Evolutionary conservation across 768 basidiomycete species (phyloP), one percentile per base, ranked within the genome.

Genomic region (Agaricus subrufescens): DNA sequence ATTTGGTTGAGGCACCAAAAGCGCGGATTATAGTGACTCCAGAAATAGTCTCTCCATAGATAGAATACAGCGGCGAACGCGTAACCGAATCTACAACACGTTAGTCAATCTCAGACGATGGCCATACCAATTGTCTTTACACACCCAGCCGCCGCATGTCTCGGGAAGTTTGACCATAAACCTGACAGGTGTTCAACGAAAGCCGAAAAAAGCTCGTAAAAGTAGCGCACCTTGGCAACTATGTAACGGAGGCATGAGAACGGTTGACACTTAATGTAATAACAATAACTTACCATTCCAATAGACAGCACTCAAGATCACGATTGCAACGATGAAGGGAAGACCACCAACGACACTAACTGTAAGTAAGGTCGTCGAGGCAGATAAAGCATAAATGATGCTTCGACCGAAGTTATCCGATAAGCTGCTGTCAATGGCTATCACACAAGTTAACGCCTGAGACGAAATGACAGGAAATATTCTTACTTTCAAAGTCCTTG

Each of bases 1-100:
- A 91, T 66, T 92, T 91, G 39, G 91, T 89, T 31, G 88, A 85
- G 10, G 91, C 91, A 12, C 94, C 94, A 65, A 94, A 97, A 0
- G 93, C 87, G 44, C 94, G 86, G 30, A 94, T 69, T 47, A 77
- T 69, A 0, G 74, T 69, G 23, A 75, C 71, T 15, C 75, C 75
- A 25, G 75, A 68, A 37, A 77, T 75, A 1, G 74, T 75, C 60
- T 77, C 75, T 7, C 75, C 75, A 51, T 77, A 77, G 11, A 77
- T 73, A 4, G 75, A 75, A 57, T 73, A 77, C 4, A 77, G 61
- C 1, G 74, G 75, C 5, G 79, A 80, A 23, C 75, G 73, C 11
- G 78, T 75, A 46, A 78, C 77, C 19, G 79, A 79, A 55, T 78
- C 77, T 77, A 56, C 23, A 34, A 57, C 14, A 46, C 45, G 60